Conservation (phyloP, 441 rosid species). For the Melianthus villosus region DNA sequence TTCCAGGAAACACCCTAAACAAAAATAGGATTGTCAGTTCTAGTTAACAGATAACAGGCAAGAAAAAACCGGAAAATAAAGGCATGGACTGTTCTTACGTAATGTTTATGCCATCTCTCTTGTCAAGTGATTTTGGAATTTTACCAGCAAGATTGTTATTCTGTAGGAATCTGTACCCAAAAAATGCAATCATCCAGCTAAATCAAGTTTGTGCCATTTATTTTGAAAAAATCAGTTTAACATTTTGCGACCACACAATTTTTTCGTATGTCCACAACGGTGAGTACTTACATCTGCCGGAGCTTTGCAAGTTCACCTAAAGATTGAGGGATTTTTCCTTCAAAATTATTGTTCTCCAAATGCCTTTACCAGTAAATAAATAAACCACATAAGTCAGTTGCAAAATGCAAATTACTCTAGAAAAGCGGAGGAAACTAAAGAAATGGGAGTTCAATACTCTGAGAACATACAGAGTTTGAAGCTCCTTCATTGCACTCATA, state of each 20-base stretch:
- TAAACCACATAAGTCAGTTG: background rate
- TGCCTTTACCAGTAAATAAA: conserved; percentile 25
- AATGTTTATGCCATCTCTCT: conserved; percentile 25
- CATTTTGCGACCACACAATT: background rate
- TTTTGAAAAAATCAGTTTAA: no score
- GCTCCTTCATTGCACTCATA: conserved; percentile 26
- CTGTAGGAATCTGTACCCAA: conserved; percentile 42
- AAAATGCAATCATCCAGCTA: conserved; percentile 4
- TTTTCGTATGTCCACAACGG: background rate
- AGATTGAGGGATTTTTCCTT: conserved; percentile 48
- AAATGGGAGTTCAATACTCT: background rate
- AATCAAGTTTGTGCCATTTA: no score
- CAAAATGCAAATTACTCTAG: background rate
- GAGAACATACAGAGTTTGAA: conserved; percentile 48
- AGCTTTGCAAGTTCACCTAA: conserved; percentile 32
- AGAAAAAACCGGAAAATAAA: background rate
- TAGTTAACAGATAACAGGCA: no score
- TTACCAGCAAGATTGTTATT: conserved; percentile 44
- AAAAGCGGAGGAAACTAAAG: background rate
- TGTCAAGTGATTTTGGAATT: conserved; percentile 29
- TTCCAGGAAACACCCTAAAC: no score
- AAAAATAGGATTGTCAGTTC: no score
- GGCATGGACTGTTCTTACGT: conserved; percentile 23
- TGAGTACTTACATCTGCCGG: conserved; percentile 34
- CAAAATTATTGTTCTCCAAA: conserved; percentile 54